Percentiles rank a stretch among this genome's conserved stretches.
Evolutionary conservation across 176 grass and related monocot genomes (phyloP).

Genomic region (Bolboschoenus planiculmis): DNA sequence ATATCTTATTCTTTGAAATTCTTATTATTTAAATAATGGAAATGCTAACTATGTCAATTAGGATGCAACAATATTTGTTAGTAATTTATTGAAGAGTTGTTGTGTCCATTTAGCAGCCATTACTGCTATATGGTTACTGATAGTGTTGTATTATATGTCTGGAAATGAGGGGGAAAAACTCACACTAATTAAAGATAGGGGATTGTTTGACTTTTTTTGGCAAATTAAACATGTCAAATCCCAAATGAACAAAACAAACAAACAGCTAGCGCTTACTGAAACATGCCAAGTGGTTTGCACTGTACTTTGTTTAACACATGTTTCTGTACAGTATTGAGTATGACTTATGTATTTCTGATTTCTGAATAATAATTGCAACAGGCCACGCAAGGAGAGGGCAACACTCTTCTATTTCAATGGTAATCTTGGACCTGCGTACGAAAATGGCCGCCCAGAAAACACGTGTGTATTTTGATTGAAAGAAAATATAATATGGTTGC

Average conservation of each 20-base stretch:
- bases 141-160: neutral
- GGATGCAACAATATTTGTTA: neutral
- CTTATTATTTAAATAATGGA: neutral
- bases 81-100: neutral
- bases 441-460: constrained; percentile 67
- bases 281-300: neutral
- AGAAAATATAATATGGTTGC: neutral
- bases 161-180: neutral
- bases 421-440: constrained; percentile 86
- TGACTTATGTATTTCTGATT: neutral
- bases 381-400: constrained; percentile 57
- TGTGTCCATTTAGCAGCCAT: neutral
- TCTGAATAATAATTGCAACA: constrained; percentile 27
- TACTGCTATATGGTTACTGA: neutral
- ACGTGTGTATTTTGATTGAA: constrained; percentile 45
- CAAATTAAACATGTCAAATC: neutral
- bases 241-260: neutral
- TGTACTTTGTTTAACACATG: neutral
- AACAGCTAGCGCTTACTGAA: neutral
- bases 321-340: neutral
- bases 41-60: neutral
- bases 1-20: neutral
- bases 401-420: constrained; percentile 97
- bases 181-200: neutral
- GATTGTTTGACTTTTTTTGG: neutral